phyloP scores from a whole-genome alignment of 2,329 filamentous ascomycete species.

The Stagonosporopsis cucurbitacearum region DNA sequence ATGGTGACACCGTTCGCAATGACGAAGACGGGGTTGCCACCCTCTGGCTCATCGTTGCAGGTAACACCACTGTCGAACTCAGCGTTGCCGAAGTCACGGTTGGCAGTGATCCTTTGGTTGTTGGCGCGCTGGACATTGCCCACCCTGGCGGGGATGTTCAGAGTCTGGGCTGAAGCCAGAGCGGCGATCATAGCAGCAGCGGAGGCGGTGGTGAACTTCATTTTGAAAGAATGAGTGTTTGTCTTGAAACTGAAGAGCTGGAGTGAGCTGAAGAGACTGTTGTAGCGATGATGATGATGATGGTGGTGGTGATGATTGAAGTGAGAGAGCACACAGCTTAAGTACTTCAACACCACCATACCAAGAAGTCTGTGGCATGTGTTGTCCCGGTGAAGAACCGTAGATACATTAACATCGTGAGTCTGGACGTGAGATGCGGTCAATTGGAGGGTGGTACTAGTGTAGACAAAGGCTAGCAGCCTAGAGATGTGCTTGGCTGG shows the following conservation, averaged over 20 bases:
- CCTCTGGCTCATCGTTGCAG: neutral
- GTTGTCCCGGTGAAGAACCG: neutral
- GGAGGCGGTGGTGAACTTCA: neutral
- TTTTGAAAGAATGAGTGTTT: neutral
- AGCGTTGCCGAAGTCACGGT: slow-evolving; percentile 1
- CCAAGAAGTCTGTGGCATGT: neutral
- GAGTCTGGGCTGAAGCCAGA: slow-evolving; percentile 1
- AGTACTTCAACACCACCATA: neutral
- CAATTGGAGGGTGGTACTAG: neutral
- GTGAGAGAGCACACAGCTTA: neutral
- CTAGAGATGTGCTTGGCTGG: neutral
- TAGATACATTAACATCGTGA: neutral
- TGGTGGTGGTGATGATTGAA: neutral
- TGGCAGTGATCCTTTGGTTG: neutral
- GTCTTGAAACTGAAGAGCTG: neutral
- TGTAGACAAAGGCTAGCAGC: neutral
- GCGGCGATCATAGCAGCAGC: neutral
- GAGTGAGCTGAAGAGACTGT: neutral
- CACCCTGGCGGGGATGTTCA: neutral
- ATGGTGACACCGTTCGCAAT: slow-evolving; percentile 55
- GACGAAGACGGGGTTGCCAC: slow-evolving; percentile 52
- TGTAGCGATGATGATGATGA: neutral
- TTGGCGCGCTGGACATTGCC: neutral
- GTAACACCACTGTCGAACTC: slow-evolving; percentile 1
- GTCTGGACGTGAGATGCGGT: neutral